These are phyloP conservation scores for Tricholoma saponaceum DNA, from an alignment of 768 basidiomycete genomes.

Conservation along the genomic window DNA sequence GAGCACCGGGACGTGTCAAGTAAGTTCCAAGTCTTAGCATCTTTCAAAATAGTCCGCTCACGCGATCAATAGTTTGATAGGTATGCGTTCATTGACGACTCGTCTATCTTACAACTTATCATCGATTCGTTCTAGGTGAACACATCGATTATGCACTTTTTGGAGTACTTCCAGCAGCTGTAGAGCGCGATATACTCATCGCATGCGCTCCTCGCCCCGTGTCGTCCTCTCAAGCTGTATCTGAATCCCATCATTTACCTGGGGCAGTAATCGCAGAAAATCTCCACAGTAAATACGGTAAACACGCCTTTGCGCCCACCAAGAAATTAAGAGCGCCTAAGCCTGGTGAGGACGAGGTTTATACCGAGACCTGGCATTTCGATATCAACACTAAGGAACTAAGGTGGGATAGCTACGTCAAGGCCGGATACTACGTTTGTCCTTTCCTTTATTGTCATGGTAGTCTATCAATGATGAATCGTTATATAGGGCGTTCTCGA, in stretches of 20 bases:
- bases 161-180: constrained; percentile 80
- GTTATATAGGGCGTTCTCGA: constrained; percentile 59
- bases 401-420: constrained; percentile 86
- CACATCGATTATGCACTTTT: constrained; percentile 84
- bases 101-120: background rate
- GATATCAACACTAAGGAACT: constrained; percentile 68
- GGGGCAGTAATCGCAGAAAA: constrained; percentile 65
- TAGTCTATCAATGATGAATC: background rate
- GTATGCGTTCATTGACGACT: constrained; percentile 20
- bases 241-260: constrained; percentile 28
- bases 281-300: constrained; percentile 53
- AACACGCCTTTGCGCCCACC: constrained; percentile 55
- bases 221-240: constrained; percentile 13
- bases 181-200: constrained; percentile 81
- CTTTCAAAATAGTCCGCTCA: background rate
- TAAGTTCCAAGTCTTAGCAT: constrained; percentile 25
- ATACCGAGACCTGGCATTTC: constrained; percentile 60
- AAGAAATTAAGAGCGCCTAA: constrained; percentile 22
- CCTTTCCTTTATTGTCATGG: constrained; percentile 1
- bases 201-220: constrained; percentile 55
- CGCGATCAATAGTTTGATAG: constrained; percentile 33
- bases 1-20: constrained; percentile 85
- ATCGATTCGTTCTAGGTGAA: constrained; percentile 45
- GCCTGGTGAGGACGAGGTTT: constrained; percentile 34
- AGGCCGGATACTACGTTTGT: constrained; percentile 79